phyloP scores from a whole-genome alignment of 2,329 filamentous ascomycete species.

The Polychaeton citri region DNA sequence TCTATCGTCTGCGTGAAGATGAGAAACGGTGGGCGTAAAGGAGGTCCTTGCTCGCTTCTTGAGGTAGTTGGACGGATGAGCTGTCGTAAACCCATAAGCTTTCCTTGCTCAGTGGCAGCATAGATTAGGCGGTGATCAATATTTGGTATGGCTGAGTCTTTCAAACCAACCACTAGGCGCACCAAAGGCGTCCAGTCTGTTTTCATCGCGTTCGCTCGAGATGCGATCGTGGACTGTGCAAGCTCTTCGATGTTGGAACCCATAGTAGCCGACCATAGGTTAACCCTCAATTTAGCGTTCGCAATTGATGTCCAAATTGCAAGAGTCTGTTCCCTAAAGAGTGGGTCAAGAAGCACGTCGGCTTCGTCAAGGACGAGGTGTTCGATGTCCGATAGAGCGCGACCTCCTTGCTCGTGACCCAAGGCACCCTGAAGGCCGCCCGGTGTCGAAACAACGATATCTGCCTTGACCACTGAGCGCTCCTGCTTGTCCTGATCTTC shows the following conservation, averaged over 20 bases:
- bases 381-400: slow-evolving; percentile 42
- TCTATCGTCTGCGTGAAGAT: slow-evolving; percentile 96
- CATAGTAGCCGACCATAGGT: slow-evolving; percentile 95
- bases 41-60: slow-evolving; percentile 38
- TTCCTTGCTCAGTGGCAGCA: slow-evolving; percentile 83
- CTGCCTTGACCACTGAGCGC: slow-evolving; percentile 49
- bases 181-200: slow-evolving; percentile 41
- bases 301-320: slow-evolving; percentile 70
- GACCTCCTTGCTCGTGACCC: slow-evolving; percentile 12
- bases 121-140: slow-evolving; percentile 82
- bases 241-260: slow-evolving; percentile 80
- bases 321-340: slow-evolving; percentile 82
- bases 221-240: slow-evolving; percentile 52
- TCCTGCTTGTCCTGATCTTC: slow-evolving; percentile 18
- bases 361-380: slow-evolving; percentile 83
- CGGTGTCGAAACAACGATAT: slow-evolving; percentile 71
- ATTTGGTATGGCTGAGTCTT: slow-evolving; percentile 89
- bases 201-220: slow-evolving; percentile 25
- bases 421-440: slow-evolving; percentile 66
- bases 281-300: slow-evolving; percentile 55
- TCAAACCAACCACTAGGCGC: slow-evolving; percentile 85
- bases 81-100: slow-evolving; percentile 80
- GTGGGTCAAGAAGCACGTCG: slow-evolving; percentile 79
- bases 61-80: slow-evolving; percentile 63
- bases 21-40: slow-evolving; percentile 73